phyloP scores from a whole-genome alignment of 768 basidiomycete species.

The Galerina marginata region DNA sequence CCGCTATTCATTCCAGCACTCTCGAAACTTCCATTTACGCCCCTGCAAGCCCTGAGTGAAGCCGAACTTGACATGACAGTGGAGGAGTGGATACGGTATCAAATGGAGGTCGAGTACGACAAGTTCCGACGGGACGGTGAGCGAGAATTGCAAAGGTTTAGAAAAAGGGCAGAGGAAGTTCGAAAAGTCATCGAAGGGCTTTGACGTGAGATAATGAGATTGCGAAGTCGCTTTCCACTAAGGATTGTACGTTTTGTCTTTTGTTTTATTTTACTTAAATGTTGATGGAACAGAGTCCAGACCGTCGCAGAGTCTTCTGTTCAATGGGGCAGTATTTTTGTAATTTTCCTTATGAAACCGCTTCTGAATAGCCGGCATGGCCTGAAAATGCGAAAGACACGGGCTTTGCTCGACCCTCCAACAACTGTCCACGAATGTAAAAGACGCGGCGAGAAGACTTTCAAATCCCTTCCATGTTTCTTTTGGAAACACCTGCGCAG shows the following conservation, averaged over 20 bases:
- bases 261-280: background rate
- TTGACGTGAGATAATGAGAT: conserved; percentile 22
- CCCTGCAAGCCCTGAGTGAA: conserved; percentile 54
- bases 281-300: background rate
- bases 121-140: conserved; percentile 54
- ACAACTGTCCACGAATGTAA: background rate
- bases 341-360: background rate
- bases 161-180: conserved; percentile 47
- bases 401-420: background rate
- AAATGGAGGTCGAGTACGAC: conserved; percentile 72
- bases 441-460: no score
- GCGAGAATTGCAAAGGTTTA: conserved; percentile 46
- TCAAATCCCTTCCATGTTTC: no score
- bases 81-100: conserved; percentile 82
- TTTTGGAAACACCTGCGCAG: no score
- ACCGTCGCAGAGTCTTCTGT: background rate
- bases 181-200: conserved; percentile 43
- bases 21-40: conserved; percentile 51
- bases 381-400: background rate
- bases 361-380: no score
- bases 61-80: conserved; percentile 80
- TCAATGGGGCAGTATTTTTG: background rate
- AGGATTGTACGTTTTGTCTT: background rate
- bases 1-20: conserved; percentile 42
- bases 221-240: background rate